Conservation (phyloP, 495 filamentous ascomycete species). For the Podospora pseudoanserina region DNA sequence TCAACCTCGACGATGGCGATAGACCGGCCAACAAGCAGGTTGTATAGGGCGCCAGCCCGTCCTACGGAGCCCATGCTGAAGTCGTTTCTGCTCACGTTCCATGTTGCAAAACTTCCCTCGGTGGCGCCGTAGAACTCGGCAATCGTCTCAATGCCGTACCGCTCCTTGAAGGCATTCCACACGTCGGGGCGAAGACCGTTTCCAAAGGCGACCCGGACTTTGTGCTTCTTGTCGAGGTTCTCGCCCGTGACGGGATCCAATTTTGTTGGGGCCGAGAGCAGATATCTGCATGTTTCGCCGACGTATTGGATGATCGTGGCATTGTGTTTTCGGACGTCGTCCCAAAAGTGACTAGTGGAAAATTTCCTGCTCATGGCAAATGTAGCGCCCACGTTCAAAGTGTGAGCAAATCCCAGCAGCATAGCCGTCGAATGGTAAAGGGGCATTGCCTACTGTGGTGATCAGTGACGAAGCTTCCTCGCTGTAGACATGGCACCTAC, state of each 20-base stretch:
- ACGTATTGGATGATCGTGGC: constrained; percentile 92
- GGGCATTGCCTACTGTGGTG: constrained; percentile 68
- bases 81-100: constrained; percentile 72
- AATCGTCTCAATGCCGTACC: constrained; percentile 77
- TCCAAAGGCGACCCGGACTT: constrained; percentile 76
- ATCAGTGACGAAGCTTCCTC: neutral
- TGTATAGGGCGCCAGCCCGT: constrained; percentile 61
- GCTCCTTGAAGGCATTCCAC: constrained; percentile 82
- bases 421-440: constrained; percentile 86
- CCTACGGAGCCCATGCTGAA: constrained; percentile 80
- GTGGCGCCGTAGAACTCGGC: constrained; percentile 90
- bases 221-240: constrained; percentile 73
- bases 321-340: constrained; percentile 65
- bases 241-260: constrained; percentile 62
- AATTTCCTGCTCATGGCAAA: constrained; percentile 77
- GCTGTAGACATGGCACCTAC: constrained; percentile 40
- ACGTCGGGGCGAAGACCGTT: constrained; percentile 92
- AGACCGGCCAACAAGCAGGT: constrained; percentile 47
- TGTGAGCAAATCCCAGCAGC: constrained; percentile 62
- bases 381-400: constrained; percentile 59
- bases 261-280: constrained; percentile 67
- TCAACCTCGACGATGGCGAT: constrained; percentile 70
- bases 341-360: constrained; percentile 77
- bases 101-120: constrained; percentile 68
- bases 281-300: constrained; percentile 89